Evolutionary conservation across 257 asterid genomes (phyloP).

Genomic region (Agastache rugosa): DNA sequence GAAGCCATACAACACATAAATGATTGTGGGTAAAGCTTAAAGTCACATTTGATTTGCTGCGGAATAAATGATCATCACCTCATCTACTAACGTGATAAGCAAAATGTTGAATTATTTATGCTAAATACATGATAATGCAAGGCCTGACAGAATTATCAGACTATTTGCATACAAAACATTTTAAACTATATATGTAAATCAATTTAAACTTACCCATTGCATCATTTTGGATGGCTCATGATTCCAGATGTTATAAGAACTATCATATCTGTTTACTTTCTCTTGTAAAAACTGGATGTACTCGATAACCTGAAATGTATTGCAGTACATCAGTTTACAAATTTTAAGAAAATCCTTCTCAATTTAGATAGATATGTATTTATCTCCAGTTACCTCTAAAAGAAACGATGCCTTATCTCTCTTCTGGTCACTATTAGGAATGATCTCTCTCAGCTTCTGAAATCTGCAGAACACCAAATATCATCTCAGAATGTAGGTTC

Average conservation of each 20-base stretch:
- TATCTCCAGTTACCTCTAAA: conserved; percentile 63
- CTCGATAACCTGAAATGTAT: conserved; percentile 74
- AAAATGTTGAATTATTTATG: not conserved
- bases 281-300: conserved; percentile 93
- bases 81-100: not conserved
- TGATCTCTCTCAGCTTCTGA: conserved; percentile 81
- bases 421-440: conserved; percentile 92
- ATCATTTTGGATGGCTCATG: conserved; percentile 65
- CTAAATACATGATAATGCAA: not conserved
- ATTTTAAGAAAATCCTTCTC: not conserved
- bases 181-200: not conserved
- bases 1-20: not conserved
- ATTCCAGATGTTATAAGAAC: conserved; percentile 73
- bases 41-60: not conserved
- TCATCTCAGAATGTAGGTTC: conserved; percentile 23
- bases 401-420: conserved; percentile 98
- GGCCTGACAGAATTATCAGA: not conserved
- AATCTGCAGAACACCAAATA: conserved; percentile 59
- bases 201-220: conserved; percentile 61
- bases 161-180: not conserved
- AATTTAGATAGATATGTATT: not conserved
- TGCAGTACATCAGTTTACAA: conserved; percentile 29
- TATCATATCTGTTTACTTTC: conserved; percentile 72
- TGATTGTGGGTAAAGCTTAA: not conserved
- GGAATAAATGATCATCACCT: not conserved